Evolutionary conservation across 306 rosid genomes (phyloP), one percentile per base, ranked within the genome.

Genomic region (Fagus crenata): DNA sequence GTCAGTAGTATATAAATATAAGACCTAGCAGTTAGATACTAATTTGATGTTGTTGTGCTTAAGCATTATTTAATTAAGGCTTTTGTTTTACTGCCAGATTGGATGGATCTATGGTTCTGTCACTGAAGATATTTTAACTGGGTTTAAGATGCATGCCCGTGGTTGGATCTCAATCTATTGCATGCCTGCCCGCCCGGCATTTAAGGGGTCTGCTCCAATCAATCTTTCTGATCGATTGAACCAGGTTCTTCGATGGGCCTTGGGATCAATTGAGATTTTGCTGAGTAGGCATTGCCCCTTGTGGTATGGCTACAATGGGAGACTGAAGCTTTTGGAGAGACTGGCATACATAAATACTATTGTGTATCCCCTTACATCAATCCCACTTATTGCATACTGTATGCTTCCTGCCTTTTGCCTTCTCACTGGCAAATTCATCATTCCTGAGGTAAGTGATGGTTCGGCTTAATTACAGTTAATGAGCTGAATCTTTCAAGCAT

Each of bases 41-140:
- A 13, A 42, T 60, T 43, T 15, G 75, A 43, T 54, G 65, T 56
- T 46, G 59, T 67, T 69, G 33, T 75, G 69, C 79, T 5, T 6
- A 60, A 28, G 8, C 31, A 73, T 7, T 53, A 49, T 71, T 53
- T 78, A 49, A 75, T 53, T 56, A 55, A 77, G 15, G 40, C 3
- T 72, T 74, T 86, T 81, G 55, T 69, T 70, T 61, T 42, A 59
- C 67, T 77, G 22, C 80, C 88, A 96, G 99, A 96, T 96, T 86
- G 99, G 99, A 85, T 96, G 99, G 99, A 96, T 96, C 89, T 96
- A 96, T 85, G 99, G 99, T 78, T 96, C 99, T 71, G 99, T 96
- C 82, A 96, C 99, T 17, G 99, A 96, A 88, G 99, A 96, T 91
- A 96, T 96, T 83, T 87, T 96, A 76, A 96, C 99, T 41, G 99